Evolutionary conservation across 805 yeast genomes (phyloP), one percentile per base, ranked within the genome.

Genomic region (Yamadazyma kitorensis): DNA sequence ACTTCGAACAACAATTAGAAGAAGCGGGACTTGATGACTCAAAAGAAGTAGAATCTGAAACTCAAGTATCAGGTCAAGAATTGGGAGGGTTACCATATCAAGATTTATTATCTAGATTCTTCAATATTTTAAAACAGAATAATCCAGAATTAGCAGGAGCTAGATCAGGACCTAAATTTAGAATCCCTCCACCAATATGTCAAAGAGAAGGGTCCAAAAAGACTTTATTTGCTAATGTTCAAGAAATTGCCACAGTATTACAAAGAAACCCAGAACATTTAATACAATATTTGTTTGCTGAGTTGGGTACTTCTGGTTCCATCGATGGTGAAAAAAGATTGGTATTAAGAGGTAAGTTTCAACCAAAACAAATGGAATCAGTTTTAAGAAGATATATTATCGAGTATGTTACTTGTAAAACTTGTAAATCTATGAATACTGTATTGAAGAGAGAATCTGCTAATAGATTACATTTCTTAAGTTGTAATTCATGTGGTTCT

Each of bases 91-190:
- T 83, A 45, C 77, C 89, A 40, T 93, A 93, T 64, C 79, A 78
- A 40, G 75, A 74, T 30, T 76, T 93, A 45, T 74, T 93, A 53
- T 74, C 82, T 34, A 78, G 98, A 59, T 93, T 93, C 60, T 93
- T 89, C 71, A 64, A 68, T 35, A 82, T 91, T 41, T 74, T 93
- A 55, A 87, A 86, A 54, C 82, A 86, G 44, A 91, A 91, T 68
- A 93, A 93, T 70, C 99, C 99, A 43, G 98, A 93, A 64, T 77
- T 93, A 54, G 98, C 98, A 28, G 97, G 97, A 58, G 98, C 91
- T 59, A 81, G 95, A 64, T 74, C 86, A 19, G 91, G 95, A 26
- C 79, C 87, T 35, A 89, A 91, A 67, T 83, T 89, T 68, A 84
- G 91, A 74, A 88, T 93, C 54, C 98, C 98, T 33, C 98, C 98